Base-by-base conservation (phyloP, 257 asterid species). In the Nyctanthes arbortristis region DNA sequence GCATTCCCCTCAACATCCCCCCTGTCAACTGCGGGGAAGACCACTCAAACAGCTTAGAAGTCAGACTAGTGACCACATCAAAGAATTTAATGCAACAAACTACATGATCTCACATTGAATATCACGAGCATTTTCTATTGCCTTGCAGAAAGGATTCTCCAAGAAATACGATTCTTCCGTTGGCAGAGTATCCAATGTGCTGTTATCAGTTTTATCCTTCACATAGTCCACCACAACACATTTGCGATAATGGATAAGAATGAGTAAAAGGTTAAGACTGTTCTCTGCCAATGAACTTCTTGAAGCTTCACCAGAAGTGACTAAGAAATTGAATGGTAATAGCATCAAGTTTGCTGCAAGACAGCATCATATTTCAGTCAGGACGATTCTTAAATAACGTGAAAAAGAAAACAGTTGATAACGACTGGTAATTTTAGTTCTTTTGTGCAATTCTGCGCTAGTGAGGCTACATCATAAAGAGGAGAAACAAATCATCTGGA, bases 291-390 rank as follows among this genome's bases (percentile, higher is more conserved):
- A 71, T 68, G 87, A 84, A 76, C 91, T 88, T 79, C 84, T 84
- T 68, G 91, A 82, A 65, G 84, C 88, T 81, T 81, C 97, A 78
- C 91, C 94, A 63, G 98, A 81, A 85, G 88, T 88, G 79, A 76
- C 90, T 52, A 94, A 78, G 82, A 85, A 84, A 80, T 73, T 88
- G 72, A 89, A 83, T 22, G 99, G 99, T 52, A 88, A 81, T 33
- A 87, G 76, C 85, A 94, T 82, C 80, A 88, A 79, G 84, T 81
- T 89, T 73, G 98, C 99, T 94, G 96, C 90, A 84, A 82, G 71
- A 34, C 73, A 20, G 76, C 61, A 63, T 57, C 36, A 70, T 22
- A 65, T 55, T 66, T 68, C 36, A 65, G 68, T 73, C 61, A 81
- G 78, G 77, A 39, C 70, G 62, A 63, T 52, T n/a, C 47, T 24